Conservation (phyloP, 805 yeast species). For the Hyphopichia homilentoma region DNA sequence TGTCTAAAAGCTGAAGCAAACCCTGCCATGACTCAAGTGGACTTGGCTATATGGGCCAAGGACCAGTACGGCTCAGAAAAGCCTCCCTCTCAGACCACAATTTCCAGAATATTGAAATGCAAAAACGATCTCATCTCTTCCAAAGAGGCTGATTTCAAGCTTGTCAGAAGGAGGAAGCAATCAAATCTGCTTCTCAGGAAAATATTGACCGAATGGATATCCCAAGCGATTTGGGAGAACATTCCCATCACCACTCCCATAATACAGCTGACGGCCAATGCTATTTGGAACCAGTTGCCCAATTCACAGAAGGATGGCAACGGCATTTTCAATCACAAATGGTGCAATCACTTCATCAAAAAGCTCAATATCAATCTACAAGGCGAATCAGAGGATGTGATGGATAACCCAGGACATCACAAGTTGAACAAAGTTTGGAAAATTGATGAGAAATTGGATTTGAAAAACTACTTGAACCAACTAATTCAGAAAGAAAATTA, state of each 20-base stretch:
- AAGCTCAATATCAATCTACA: conserved; percentile 49
- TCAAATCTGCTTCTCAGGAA: conserved; percentile 51
- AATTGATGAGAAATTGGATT: conserved; percentile 50
- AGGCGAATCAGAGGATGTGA: conserved; percentile 42
- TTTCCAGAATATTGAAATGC: conserved; percentile 55
- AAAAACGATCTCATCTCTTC: conserved; percentile 50
- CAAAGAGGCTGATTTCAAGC: conserved; percentile 48
- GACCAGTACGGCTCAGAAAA: conserved; percentile 46
- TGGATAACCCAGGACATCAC: conserved; percentile 21
- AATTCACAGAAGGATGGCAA: conserved; percentile 53
- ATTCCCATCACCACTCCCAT: conserved; percentile 64
- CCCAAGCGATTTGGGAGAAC: conserved; percentile 64
- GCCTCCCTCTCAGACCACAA: conserved; percentile 66
- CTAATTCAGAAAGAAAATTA: conserved; percentile 31
- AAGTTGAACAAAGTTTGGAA: conserved; percentile 53
- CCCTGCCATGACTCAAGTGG: conserved; percentile 65
- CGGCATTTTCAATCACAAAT: conserved; percentile 61
- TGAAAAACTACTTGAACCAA: conserved; percentile 40
- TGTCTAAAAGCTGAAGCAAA: conserved; percentile 66
- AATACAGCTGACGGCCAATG: conserved; percentile 58
- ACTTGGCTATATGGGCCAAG: conserved; percentile 63
- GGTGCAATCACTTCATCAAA: conserved; percentile 51
- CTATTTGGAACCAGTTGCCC: conserved; percentile 62
- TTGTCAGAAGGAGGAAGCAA: conserved; percentile 52
- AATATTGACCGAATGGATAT: conserved; percentile 67